Evolutionary conservation across 2,329 filamentous ascomycete species (phyloP).

Genomic region (Lomentospora prolificans): DNA sequence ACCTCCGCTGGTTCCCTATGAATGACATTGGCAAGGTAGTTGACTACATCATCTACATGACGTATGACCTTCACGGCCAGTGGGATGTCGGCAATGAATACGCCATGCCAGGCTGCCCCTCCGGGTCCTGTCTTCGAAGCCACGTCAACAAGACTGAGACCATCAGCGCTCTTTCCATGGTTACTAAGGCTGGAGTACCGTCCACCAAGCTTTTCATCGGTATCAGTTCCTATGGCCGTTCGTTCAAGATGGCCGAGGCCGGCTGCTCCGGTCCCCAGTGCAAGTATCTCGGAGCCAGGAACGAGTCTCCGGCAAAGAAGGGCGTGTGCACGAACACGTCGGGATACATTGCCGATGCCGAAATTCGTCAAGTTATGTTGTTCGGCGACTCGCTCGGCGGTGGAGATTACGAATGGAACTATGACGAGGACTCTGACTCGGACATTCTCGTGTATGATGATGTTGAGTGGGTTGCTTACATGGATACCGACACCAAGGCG

Average conservation of each 20-base stretch:
- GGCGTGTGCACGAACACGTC: slow-evolving; percentile 20
- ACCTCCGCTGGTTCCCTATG: slow-evolving; percentile 26
- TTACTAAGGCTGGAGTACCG: slow-evolving; percentile 17
- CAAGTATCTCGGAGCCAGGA: slow-evolving; percentile 13
- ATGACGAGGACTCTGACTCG: not conserved
- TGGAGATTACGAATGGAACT: not conserved
- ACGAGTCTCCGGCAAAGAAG: slow-evolving; percentile 13
- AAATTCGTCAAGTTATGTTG: not conserved
- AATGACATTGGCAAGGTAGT: slow-evolving; percentile 18
- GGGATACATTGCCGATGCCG: slow-evolving; percentile 18
- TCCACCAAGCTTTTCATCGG: slow-evolving; percentile 22
- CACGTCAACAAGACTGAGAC: slow-evolving; percentile 28
- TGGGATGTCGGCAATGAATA: slow-evolving; percentile 21
- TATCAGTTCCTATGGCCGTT: slow-evolving; percentile 21
- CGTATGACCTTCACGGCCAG: slow-evolving; percentile 25
- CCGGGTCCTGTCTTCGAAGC: slow-evolving; percentile 24
- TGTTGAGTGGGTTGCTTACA: slow-evolving; percentile 16
- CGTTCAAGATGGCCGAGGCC: slow-evolving; percentile 21
- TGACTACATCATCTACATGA: slow-evolving; percentile 27
- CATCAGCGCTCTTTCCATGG: slow-evolving; percentile 19
- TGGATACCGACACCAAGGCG: slow-evolving; percentile 15
- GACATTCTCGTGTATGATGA: slow-evolving; percentile 17
- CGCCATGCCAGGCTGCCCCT: slow-evolving; percentile 20
- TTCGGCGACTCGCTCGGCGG: not conserved
- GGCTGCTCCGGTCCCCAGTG: slow-evolving; percentile 19